A percentile compares a stretch with the other conserved stretches of the same genome.
These are phyloP conservation scores for Coemansia sp. DNA, from an alignment of 192 early-diverging fungal genomes.

Conservation along the genomic window DNA sequence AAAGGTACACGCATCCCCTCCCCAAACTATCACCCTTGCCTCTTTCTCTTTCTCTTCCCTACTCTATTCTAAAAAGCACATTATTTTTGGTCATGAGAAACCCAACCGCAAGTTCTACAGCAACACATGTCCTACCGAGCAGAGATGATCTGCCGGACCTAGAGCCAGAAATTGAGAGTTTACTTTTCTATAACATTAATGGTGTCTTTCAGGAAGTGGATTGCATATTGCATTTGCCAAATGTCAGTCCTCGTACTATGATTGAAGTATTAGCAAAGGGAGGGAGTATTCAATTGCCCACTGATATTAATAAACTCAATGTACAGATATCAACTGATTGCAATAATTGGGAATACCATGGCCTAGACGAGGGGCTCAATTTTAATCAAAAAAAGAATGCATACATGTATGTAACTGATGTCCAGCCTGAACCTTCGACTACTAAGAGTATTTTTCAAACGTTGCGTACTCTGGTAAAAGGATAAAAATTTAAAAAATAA, in stretches of 20 bases:
- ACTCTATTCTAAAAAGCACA: background rate
- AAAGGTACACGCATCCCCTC: background rate
- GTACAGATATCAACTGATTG: background rate
- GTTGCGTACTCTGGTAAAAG: background rate
- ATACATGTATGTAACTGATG: background rate
- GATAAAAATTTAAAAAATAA: background rate
- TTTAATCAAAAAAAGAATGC: background rate
- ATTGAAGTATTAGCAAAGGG: background rate
- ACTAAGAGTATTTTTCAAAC: background rate
- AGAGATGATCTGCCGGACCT: background rate
- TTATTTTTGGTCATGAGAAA: background rate
- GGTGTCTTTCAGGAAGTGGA: background rate
- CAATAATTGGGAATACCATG: background rate
- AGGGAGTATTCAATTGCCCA: background rate
- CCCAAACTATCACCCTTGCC: background rate
- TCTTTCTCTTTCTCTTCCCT: background rate
- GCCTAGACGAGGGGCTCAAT: background rate
- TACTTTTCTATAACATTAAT: background rate
- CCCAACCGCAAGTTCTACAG: background rate
- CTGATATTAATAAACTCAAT: background rate
- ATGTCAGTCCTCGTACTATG: background rate
- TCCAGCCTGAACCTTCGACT: background rate
- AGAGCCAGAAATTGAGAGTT: background rate
- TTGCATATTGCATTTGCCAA: background rate
- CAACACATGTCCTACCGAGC: background rate